phyloP scores from a whole-genome alignment of 345 rosid genomes.

The Sisymbrium irio region DNA sequence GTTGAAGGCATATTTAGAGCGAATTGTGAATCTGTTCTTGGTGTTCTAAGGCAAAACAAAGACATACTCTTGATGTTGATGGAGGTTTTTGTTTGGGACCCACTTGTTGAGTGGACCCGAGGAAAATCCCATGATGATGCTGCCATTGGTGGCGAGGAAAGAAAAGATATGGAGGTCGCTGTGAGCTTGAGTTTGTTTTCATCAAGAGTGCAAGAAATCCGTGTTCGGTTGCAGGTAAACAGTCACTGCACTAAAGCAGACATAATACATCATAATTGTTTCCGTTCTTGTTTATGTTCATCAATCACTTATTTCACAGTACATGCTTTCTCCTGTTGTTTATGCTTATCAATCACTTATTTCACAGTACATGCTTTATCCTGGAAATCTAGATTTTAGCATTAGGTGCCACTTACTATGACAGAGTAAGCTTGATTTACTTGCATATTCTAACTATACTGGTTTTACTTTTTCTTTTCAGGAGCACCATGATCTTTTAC shows the following conservation, averaged over 20 bases:
- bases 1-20: slow-evolving; percentile 78
- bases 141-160: slow-evolving; percentile 94
- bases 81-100: slow-evolving; percentile 95
- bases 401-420: neutral
- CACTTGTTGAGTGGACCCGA: slow-evolving; percentile 95
- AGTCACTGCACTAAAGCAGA: slow-evolving; percentile 11
- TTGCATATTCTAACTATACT: slow-evolving; percentile 6
- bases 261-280: neutral
- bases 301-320: neutral
- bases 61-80: slow-evolving; percentile 78
- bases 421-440: slow-evolving; percentile 13
- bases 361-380: neutral
- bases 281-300: neutral
- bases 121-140: slow-evolving; percentile 96
- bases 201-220: slow-evolving; percentile 93
- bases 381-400: neutral
- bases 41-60: slow-evolving; percentile 77
- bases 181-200: slow-evolving; percentile 96
- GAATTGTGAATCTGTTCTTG: slow-evolving; percentile 80
- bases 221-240: slow-evolving; percentile 86
- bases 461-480: slow-evolving; percentile 30
- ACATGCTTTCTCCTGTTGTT: neutral
- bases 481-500: slow-evolving; percentile 92
- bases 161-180: slow-evolving; percentile 97
- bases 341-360: neutral